Conservation (phyloP, 495 filamentous ascomycete genomes). For the Aspergillus mulundensis region DNA sequence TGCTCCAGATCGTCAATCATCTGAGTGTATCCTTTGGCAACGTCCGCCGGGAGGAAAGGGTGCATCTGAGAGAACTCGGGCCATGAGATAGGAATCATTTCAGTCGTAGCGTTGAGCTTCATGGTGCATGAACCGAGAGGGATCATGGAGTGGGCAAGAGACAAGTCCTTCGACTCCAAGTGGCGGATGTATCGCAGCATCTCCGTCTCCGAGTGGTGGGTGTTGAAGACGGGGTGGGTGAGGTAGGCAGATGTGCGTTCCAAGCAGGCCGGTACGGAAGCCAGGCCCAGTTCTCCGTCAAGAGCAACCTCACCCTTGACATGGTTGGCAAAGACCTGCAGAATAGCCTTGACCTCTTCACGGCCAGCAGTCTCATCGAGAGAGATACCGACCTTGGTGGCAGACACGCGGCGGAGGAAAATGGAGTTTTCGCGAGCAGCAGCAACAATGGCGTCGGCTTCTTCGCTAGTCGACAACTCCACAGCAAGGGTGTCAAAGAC, state of each 20-base stretch:
- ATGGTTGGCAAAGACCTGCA: conserved; percentile 52
- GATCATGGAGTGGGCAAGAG: conserved; percentile 97
- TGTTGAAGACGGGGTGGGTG: conserved; percentile 95
- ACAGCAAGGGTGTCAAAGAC: conserved; percentile 83
- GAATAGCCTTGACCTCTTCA: conserved; percentile 56
- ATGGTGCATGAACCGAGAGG: conserved; percentile 99
- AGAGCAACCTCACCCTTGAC: conserved; percentile 37
- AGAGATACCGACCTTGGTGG: conserved; percentile 60
- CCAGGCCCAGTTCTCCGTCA: conserved; percentile 44
- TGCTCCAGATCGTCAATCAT: conserved; percentile 69
- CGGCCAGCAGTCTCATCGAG: conserved; percentile 68
- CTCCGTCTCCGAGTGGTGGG: conserved; percentile 94
- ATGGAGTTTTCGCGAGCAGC: conserved; percentile 51
- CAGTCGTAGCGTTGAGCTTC: conserved; percentile 96
- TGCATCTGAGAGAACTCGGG: conserved; percentile 84
- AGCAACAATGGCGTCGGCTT: conserved; percentile 47
- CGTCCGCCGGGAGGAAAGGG: conserved; percentile 65
- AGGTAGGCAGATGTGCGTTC: conserved; percentile 73
- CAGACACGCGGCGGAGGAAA: conserved; percentile 61
- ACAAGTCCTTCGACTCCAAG: conserved; percentile 92
- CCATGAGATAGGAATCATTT: conserved; percentile 87
- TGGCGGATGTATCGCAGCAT: conserved; percentile 93
- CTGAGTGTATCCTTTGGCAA: conserved; percentile 63
- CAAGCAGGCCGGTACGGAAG: conserved; percentile 54
- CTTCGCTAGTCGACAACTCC: conserved; percentile 45